A percentile compares a stretch with the other conserved stretches of the same genome.
Conservation (phyloP, 108 stramenopile genomes). For the Chaetoceros muelleri region DNA sequence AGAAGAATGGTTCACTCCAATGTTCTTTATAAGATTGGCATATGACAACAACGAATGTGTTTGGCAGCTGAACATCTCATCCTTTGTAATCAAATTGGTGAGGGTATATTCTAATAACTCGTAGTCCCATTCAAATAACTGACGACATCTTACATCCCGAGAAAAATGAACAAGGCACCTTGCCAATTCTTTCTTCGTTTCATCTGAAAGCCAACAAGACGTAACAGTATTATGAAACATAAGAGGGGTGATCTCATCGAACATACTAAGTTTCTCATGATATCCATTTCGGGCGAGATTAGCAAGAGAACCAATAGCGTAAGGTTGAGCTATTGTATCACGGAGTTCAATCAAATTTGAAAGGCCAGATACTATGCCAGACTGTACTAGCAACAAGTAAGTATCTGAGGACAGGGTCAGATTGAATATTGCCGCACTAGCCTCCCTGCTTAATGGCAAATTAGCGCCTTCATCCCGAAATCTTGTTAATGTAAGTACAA, state of each 20-base stretch:
- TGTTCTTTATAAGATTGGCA: too few species aligned
- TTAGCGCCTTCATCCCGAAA: slow-evolving; percentile 24
- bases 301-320: slow-evolving; percentile 36
- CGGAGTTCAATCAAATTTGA: slow-evolving; percentile 17
- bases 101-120: too few species aligned
- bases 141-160: too few species aligned
- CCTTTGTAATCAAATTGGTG: too few species aligned
- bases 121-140: too few species aligned
- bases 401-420: slow-evolving; percentile 50
- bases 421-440: slow-evolving; percentile 47
- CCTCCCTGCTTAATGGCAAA: slow-evolving; percentile 34
- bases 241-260: slow-evolving; percentile 33
- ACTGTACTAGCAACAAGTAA: slow-evolving; percentile 42
- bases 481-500: slow-evolving; percentile 47
- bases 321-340: slow-evolving; percentile 39
- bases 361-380: slow-evolving; percentile 39
- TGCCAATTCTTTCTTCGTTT: background rate
- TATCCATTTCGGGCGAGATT: slow-evolving; percentile 65
- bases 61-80: too few species aligned
- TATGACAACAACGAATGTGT: too few species aligned
- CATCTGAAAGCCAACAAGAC: background rate
- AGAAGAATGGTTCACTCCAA: too few species aligned
- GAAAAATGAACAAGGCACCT: slow-evolving; percentile 4
- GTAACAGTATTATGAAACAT: background rate
- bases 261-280: slow-evolving; percentile 38